These are phyloP conservation scores for Trypanosoma lewisi DNA, from an alignment of 208 protist genomes.

Conservation along the genomic window DNA sequence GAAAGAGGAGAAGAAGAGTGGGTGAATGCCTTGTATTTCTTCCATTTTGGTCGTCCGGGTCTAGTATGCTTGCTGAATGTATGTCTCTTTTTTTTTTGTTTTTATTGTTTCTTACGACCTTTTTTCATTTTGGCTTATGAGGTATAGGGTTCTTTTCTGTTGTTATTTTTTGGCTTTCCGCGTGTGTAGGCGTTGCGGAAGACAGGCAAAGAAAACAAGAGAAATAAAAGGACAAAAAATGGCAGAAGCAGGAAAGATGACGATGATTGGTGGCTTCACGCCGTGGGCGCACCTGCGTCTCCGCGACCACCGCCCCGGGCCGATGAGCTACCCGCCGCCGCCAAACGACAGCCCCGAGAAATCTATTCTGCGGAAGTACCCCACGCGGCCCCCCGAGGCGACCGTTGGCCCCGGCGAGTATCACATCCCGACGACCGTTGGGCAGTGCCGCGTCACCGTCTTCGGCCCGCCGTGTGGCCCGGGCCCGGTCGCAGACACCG, in stretches of 20 bases:
- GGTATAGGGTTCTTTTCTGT: neutral
- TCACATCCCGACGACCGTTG: conserved; percentile 54
- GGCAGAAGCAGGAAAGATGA: neutral
- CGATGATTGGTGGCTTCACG: conserved; percentile 55
- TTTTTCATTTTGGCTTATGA: conserved; percentile 11
- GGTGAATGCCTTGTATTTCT: neutral
- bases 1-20: conserved; percentile 24
- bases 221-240: neutral
- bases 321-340: conserved; percentile 60
- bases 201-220: neutral
- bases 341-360: conserved; percentile 34
- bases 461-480: conserved; percentile 31
- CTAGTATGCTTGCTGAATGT: too few species aligned
- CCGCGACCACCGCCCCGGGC: conserved; percentile 69
- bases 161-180: neutral
- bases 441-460: conserved; percentile 45
- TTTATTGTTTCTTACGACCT: conserved; percentile 3
- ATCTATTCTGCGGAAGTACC: conserved; percentile 47
- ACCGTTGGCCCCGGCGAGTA: conserved; percentile 64
- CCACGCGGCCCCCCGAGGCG: neutral
- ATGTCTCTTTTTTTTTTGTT: conserved; percentile 20
- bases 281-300: conserved; percentile 74
- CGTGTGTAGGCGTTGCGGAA: too few species aligned
- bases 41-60: too few species aligned
- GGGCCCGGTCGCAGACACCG: neutral